phyloP scores from a whole-genome alignment of 208 protist species.

The Wallacemonas rigidus region DNA sequence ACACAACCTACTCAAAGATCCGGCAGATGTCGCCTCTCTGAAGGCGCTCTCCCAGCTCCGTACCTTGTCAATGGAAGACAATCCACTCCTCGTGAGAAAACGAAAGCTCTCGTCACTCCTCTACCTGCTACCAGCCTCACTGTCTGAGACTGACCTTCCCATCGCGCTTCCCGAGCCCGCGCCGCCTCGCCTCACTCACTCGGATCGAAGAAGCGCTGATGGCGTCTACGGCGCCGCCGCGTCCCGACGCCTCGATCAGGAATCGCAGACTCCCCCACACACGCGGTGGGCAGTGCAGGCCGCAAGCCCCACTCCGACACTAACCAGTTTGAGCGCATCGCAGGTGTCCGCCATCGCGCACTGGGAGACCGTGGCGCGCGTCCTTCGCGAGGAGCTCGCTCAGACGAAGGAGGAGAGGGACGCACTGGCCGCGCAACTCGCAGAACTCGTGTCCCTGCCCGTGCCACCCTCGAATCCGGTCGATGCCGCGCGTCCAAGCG shows the following conservation, averaged over 20 bases:
- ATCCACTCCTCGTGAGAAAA: slow-evolving; percentile 61
- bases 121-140: slow-evolving; percentile 36
- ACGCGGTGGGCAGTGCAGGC: too few relatives aligned
- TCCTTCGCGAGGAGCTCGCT: slow-evolving; percentile 1
- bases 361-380: slow-evolving; percentile 1
- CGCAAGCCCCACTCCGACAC: too few relatives aligned
- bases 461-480: neutral
- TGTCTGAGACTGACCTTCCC: slow-evolving; percentile 50
- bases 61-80: slow-evolving; percentile 46
- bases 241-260: too few relatives aligned
- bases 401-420: neutral
- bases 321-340: neutral
- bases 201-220: neutral
- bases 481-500: too few relatives aligned
- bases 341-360: neutral
- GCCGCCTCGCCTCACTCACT: neutral
- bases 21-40: slow-evolving; percentile 42
- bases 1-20: slow-evolving; percentile 63
- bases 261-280: too few relatives aligned
- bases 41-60: slow-evolving; percentile 33
- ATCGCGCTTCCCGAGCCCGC: neutral
- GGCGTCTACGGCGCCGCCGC: too few relatives aligned
- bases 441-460: neutral
- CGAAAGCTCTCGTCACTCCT: slow-evolving; percentile 34
- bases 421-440: neutral